Conservation (phyloP, 129 eudicot genomes). For the Centaurea solstitialis region DNA sequence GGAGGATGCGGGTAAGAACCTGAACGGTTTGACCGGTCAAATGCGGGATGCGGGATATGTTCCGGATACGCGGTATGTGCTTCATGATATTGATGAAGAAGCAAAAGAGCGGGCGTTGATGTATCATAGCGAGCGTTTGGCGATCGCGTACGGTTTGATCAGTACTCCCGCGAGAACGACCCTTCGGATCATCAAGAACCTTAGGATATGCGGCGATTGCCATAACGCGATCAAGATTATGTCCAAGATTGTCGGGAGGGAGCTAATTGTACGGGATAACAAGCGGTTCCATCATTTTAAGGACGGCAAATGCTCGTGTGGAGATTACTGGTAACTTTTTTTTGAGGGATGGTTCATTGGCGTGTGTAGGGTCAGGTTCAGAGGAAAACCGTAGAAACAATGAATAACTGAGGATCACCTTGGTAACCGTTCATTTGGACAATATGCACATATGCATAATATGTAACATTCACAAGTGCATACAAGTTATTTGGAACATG, state of each 20-base stretch:
- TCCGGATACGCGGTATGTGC: constrained; percentile 83
- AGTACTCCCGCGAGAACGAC: constrained; percentile 72
- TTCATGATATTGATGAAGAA: constrained; percentile 90
- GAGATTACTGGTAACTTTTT: constrained; percentile 72
- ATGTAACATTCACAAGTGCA: too few species aligned
- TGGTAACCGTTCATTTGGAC: too few species aligned
- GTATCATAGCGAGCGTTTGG: constrained; percentile 84
- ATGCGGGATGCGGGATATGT: constrained; percentile 66
- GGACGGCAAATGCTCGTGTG: constrained; percentile 86
- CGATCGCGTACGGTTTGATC: constrained; percentile 77
- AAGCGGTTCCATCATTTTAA: constrained; percentile 89
- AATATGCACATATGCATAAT: too few species aligned
- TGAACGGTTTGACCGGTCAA: constrained; percentile 50
- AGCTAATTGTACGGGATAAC: constrained; percentile 83
- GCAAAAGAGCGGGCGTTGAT: constrained; percentile 87
- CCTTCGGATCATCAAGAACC: constrained; percentile 81
- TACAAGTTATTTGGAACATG: too few species aligned
- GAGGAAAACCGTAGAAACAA: too few species aligned
- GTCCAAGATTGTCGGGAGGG: constrained; percentile 90
- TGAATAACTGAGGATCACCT: too few species aligned
- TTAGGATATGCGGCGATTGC: constrained; percentile 87
- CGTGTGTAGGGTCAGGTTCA: too few species aligned
- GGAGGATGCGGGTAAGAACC: constrained; percentile 38
- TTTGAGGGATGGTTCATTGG: too few species aligned
- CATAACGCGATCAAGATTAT: constrained; percentile 90